A percentile compares a stretch with the other conserved stretches of the same genome.
phyloP scores from a whole-genome alignment of 495 filamentous ascomycete genomes.

The Clavariopsis aquatica region DNA sequence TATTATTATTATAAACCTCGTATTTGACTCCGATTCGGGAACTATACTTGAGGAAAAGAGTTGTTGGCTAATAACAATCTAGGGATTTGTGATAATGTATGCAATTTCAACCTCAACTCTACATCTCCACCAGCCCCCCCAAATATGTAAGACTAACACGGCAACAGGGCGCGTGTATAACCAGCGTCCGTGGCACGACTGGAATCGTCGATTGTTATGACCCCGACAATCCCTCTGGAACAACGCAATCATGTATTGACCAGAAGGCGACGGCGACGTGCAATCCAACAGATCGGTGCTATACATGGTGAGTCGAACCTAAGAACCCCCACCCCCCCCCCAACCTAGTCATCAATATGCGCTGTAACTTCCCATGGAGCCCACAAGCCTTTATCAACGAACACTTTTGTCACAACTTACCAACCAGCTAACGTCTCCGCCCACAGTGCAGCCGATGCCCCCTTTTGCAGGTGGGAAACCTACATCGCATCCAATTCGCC shows the following conservation, averaged over 20 bases:
- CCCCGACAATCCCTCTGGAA: constrained; percentile 28
- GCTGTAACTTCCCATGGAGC: too few species aligned
- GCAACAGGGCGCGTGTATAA: constrained; percentile 30
- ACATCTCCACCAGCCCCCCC: too few species aligned
- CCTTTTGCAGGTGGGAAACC: constrained; percentile 29
- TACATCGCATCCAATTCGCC: constrained; percentile 22
- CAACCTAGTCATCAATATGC: too few species aligned
- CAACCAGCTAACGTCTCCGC: too few species aligned
- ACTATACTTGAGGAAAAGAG: too few species aligned
- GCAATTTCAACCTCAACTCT: background rate
- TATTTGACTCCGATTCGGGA: too few species aligned
- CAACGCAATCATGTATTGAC: constrained; percentile 27
- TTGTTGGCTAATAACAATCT: background rate
- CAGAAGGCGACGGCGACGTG: constrained; percentile 14
- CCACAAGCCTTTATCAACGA: too few species aligned
- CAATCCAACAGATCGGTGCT: constrained; percentile 27
- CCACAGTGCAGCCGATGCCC: constrained; percentile 11
- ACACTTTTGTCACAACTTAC: too few species aligned
- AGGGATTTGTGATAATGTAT: constrained; percentile 34
- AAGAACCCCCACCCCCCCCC: too few species aligned
- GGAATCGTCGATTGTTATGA: constrained; percentile 33
- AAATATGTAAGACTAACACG: background rate
- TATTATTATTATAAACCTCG: too few species aligned
- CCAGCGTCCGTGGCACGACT: constrained; percentile 23
- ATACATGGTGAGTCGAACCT: constrained; percentile 20